phyloP scores from a whole-genome alignment of 2,329 filamentous ascomycete species.

The Rachicladosporium sp. region DNA sequence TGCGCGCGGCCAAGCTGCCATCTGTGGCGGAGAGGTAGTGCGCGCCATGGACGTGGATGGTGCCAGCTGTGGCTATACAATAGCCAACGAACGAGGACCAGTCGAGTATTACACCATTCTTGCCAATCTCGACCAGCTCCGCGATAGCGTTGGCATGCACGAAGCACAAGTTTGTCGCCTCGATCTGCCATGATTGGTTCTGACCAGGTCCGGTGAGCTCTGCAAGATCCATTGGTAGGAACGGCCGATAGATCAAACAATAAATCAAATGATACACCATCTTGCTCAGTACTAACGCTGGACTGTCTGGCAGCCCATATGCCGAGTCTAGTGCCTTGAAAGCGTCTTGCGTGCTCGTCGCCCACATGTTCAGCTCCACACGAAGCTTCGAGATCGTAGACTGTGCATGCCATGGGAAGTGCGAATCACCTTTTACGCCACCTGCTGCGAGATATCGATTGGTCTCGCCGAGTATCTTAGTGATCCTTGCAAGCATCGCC shows the following conservation, averaged over 20 bases:
- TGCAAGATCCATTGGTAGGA: conserved; percentile 70
- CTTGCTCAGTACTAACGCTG: conserved; percentile 69
- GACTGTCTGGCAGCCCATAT: conserved; percentile 68
- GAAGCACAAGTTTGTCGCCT: conserved; percentile 78
- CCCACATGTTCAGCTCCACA: conserved; percentile 76
- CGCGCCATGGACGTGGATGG: conserved; percentile 75
- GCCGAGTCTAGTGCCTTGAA: conserved; percentile 64
- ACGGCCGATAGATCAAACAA: conserved; percentile 76
- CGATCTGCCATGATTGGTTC: conserved; percentile 86
- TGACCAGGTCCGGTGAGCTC: conserved; percentile 70
- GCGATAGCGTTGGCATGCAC: conserved; percentile 79
- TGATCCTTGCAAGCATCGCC: conserved; percentile 74
- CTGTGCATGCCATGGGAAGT: conserved; percentile 81
- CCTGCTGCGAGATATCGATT: conserved; percentile 75
- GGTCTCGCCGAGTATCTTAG: conserved; percentile 67
- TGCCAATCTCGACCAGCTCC: conserved; percentile 68
- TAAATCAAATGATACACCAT: conserved; percentile 78
- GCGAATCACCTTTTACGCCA: conserved; percentile 77
- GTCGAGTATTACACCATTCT: conserved; percentile 60
- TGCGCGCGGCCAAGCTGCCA: conserved; percentile 51
- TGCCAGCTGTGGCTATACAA: conserved; percentile 75
- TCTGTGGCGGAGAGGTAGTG: conserved; percentile 56
- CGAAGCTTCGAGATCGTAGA: conserved; percentile 78
- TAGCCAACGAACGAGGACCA: conserved; percentile 83
- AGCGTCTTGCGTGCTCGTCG: conserved; percentile 64